These are phyloP conservation scores for Vigna reflexopilosa DNA, from an alignment of 306 rosid genomes.

Conservation along the genomic window DNA sequence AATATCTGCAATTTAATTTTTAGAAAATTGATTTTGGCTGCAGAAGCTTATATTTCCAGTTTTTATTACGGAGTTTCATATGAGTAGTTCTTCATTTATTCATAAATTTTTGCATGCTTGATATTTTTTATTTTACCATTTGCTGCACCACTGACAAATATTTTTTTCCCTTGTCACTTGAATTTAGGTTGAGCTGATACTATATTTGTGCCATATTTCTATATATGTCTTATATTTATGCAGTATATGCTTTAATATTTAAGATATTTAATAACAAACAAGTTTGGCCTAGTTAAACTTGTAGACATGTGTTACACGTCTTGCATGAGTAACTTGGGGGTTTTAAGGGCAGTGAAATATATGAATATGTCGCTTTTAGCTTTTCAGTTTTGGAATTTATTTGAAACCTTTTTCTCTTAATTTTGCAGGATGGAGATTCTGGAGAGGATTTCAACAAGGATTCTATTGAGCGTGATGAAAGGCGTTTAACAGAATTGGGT, in stretches of 20 bases:
- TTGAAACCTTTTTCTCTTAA: conserved; percentile 25
- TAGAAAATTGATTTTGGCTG: conserved; percentile 2
- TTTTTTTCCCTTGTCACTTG: conserved; percentile 10
- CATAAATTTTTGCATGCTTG: conserved; percentile 29
- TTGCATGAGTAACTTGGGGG: conserved; percentile 25
- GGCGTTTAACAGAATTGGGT: conserved; percentile 96
- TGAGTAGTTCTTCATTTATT: conserved; percentile 6
- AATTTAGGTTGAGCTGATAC: conserved; percentile 22
- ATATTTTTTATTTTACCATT: conserved; percentile 21
- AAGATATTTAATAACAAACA: conserved; percentile 9
- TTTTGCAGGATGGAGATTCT: conserved; percentile 81
- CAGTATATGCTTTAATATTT: conserved; percentile 20
- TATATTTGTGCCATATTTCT: conserved; percentile 30
- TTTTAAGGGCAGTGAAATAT: conserved; percentile 18
- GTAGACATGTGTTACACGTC: conserved; percentile 21
- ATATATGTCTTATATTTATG: conserved; percentile 13
- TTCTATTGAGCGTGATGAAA: conserved; percentile 94
- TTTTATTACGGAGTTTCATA: conserved; percentile 2
- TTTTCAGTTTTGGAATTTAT: conserved; percentile 31
- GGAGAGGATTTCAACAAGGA: conserved; percentile 98
- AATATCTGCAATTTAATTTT: background rate
- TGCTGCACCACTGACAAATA: conserved; percentile 2
- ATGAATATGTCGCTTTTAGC: conserved; percentile 27
- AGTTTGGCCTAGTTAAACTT: conserved; percentile 31
- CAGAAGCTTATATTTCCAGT: background rate